Evolutionary conservation across 306 rosid species (phyloP).

Genomic region (Cucurbita ficifolia): DNA sequence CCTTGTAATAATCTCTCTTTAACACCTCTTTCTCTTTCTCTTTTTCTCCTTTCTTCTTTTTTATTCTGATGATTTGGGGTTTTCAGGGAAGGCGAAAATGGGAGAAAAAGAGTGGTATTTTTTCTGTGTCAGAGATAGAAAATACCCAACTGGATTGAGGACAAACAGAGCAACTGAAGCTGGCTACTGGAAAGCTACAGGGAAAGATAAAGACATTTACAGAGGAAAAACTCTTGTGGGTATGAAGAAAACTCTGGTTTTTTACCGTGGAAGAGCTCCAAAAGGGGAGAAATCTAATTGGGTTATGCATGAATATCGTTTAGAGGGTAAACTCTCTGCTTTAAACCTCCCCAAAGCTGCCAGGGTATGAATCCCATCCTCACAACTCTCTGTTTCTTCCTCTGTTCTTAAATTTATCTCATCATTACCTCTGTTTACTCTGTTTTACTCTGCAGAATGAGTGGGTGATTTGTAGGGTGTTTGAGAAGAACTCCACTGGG

Average conservation of each 20-base stretch:
- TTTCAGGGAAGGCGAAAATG: slow-evolving; percentile 83
- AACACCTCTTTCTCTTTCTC: neutral
- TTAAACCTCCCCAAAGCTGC: slow-evolving; percentile 84
- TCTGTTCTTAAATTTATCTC: neutral
- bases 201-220: slow-evolving; percentile 86
- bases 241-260: slow-evolving; percentile 92
- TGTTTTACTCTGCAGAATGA: slow-evolving; percentile 50
- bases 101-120: slow-evolving; percentile 96
- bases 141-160: slow-evolving; percentile 90
- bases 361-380: slow-evolving; percentile 24
- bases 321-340: slow-evolving; percentile 69
- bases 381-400: neutral
- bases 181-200: slow-evolving; percentile 97
- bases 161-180: slow-evolving; percentile 91
- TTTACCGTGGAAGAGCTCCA: slow-evolving; percentile 89
- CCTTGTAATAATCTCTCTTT: slow-evolving; percentile 35
- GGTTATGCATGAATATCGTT: slow-evolving; percentile 93
- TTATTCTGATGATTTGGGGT: neutral
- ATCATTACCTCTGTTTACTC: no score
- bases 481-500: slow-evolving; percentile 61
- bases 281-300: slow-evolving; percentile 88
- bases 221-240: slow-evolving; percentile 74
- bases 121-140: slow-evolving; percentile 84
- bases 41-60: neutral
- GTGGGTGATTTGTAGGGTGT: slow-evolving; percentile 92